These are phyloP conservation scores for Platanthera guangdongensis DNA, from an alignment of 106 monocot species.

Conservation along the genomic window DNA sequence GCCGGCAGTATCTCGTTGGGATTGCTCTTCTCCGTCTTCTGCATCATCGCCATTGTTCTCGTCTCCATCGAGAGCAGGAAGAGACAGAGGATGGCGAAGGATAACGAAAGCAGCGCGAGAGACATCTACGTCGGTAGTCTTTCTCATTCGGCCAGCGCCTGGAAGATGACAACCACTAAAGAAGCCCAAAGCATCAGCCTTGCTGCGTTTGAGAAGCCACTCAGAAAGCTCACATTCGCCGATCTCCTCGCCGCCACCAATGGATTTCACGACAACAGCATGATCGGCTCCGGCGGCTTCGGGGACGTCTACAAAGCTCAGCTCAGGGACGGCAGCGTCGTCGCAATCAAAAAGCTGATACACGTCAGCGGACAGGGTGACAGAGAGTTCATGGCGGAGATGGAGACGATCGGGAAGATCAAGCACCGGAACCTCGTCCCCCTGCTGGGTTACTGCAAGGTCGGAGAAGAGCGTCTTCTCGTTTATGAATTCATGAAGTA, in stretches of 20 bases:
- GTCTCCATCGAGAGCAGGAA: constrained; percentile 49
- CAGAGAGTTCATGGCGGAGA: constrained; percentile 80
- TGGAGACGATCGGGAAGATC: constrained; percentile 91
- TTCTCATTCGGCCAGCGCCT: constrained; percentile 45
- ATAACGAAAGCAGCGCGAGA: constrained; percentile 18
- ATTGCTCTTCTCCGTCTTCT: constrained; percentile 63
- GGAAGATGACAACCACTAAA: constrained; percentile 68
- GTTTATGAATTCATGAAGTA: constrained; percentile 85
- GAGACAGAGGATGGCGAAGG: constrained; percentile 32
- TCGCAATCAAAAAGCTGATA: constrained; percentile 79
- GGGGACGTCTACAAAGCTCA: constrained; percentile 85
- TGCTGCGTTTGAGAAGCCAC: constrained; percentile 67
- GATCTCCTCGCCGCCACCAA: constrained; percentile 93
- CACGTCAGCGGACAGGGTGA: constrained; percentile 84
- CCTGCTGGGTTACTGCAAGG: constrained; percentile 75
- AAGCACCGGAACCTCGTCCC: constrained; percentile 89
- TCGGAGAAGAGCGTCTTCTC: constrained; percentile 64
- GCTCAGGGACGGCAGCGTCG: constrained; percentile 64
- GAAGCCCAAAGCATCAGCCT: constrained; percentile 74
- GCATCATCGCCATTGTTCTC: constrained; percentile 49
- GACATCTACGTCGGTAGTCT: constrained; percentile 52
- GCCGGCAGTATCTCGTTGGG: constrained; percentile 60
- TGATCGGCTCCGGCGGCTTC: constrained; percentile 84
- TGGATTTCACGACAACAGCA: constrained; percentile 69
- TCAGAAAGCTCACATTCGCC: constrained; percentile 66